Base-by-base conservation (phyloP, 345 rosid species). In the Trapa incisa region DNA sequence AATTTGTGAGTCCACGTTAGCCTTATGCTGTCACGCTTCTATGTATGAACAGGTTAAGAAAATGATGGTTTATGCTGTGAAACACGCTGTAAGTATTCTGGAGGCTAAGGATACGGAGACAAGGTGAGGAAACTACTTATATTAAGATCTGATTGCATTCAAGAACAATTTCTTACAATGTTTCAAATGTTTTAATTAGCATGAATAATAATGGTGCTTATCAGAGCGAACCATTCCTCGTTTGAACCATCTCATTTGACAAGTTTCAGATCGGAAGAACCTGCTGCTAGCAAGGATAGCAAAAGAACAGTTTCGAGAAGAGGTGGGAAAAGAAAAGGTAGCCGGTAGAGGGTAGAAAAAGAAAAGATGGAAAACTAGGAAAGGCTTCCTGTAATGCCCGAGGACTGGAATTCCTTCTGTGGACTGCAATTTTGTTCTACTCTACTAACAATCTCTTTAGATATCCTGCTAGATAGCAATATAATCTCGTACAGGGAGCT, bases 41-140 rank as follows among this genome's bases (percentile, higher is more conserved):
- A 22, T n/a, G 60, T 7, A 54, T 4, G 60, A 54, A 39, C 67
- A 64, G 67, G 67, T 38, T 32, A 39, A 64, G 48, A 64, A 64
- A 39, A 64, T 41, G 48, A 7, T 22, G 45, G 47, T 64, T 29
- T 15, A 16, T 2, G 5, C 67, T 37, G 29, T 63, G 67, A 32
- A 41, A 2, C 33, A 17, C 12, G 67, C 67, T 14, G 48, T 64
- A 4, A 41, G 38, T 17, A 37, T 16, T 5, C 35, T 38, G 67
- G 67, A 64, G 32, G 60, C 33, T 54, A 22, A 54, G 58, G 58
- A 53, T 22, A 50, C 3, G n/a, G 22, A 50, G 54, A 22, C 54
- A 13, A 50, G 54, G 54, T 50, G 54, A 50, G 54, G n/a, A 50
- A 53, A 53, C 33, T 53, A n/a, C 33, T 17, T 17, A 15, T 53